Base-by-base conservation (phyloP, 164 flowering plant species). In the Umbilicus rupestris region DNA sequence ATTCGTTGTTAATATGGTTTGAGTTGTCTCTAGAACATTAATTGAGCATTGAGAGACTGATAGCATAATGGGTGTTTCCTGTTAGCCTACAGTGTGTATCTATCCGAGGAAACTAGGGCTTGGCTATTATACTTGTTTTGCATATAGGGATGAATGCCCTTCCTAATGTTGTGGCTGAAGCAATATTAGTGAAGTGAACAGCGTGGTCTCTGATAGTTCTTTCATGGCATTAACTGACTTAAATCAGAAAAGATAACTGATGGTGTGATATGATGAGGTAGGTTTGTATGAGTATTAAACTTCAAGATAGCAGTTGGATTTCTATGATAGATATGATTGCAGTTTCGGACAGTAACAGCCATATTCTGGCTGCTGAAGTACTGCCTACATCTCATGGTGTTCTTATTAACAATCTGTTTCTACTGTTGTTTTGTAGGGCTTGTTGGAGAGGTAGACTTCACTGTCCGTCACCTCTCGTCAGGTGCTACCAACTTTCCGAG, bases 361-460 rank as follows among this genome's bases (percentile, higher is more conserved):
- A 45, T 45, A 5, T 35, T 35, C 49, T 16, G n/a, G n/a, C 15
- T 17, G 16, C 5, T 45, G 49, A 15, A 45, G 19, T 45, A 16
- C 2, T 16, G 20, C 49, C 2, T 45, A 45, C 37, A 7, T 35
- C 7, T 35, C 37, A 35, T 35, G n/a, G 2, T 4, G 5, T n/a
- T 19, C 0, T 49, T 49, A 7, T n/a, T 49, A 49, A n/a, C 55
- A 6, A 20, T 10, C 55, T 49, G 29, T 15, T 22, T 30, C 30
- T 28, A 4, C 31, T 60, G 11, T 2, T 22, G 64, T 3, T 7
- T 30, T 24, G 37, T 63, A 93, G 98, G 91, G 44, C 73, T 93
- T 9, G 70, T 82, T 73, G 98, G 98, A 52, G 85, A 90, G 82
- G 97, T 87, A 52, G 98, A 93, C 76, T 93, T 93, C 76, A 88